Base-by-base conservation (phyloP, 805 yeast species). In the Candida awuae region DNA sequence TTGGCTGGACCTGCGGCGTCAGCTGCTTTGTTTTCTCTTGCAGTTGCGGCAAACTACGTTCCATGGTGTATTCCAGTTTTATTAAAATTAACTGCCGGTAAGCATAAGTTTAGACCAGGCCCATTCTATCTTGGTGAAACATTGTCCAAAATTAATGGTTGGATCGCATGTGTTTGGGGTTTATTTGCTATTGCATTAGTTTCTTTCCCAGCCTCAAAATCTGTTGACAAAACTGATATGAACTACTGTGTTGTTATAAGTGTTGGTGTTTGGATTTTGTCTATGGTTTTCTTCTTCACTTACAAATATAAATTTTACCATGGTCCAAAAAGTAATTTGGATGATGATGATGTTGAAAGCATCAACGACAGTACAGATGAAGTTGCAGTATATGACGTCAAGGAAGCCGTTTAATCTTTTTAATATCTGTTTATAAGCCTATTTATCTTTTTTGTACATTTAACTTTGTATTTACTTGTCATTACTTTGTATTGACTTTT, bases 31-130 rank as follows among this genome's bases (percentile, higher is more conserved):
- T 79, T 79, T 61, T 68, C 81, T 1, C 61, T 79, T 30, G 73
- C 70, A 33, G 68, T 75, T 44, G 70, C 78, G 12, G 77, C 80
- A 37, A 73, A 76, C 53, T 68, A 71, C 46, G 56, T 77, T 30
- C 72, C 82, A 1, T 73, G 83, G 80, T 65, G 73, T 34, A 61
- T 66, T 35, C 84, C 84, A 19, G n/a, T n/a, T 68, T 62, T 72
- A 41, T 58, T 74, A 41, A 62, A 72, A 34, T 57, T 71, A 31
- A 67, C 75, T 1, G 62, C 58, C 31, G 76, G 75, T 20, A 60
- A 61, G 35, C 61, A 62, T n/a, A 61, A 70, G 32, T 75, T 76
- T 46, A 61, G 53, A 9, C 83, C 83, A 2, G 88, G 87, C 4
- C 73, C 73, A 4, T 80, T 79, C 50, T 70, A 73, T 53, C 56